phyloP scores from a whole-genome alignment of 768 basidiomycete species.

The Albatrellus ellisii region DNA sequence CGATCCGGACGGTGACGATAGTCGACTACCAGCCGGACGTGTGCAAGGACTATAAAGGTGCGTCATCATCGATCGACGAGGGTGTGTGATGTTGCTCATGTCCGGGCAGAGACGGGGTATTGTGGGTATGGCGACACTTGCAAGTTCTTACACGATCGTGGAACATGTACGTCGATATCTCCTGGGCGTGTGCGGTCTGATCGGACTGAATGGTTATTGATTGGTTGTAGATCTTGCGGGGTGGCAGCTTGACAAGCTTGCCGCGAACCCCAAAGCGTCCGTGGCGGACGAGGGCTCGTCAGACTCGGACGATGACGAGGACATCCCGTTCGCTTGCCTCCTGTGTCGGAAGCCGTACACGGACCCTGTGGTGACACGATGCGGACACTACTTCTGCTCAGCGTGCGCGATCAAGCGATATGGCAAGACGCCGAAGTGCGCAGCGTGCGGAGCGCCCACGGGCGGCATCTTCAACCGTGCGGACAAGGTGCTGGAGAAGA shows the following conservation, averaged over 20 bases:
- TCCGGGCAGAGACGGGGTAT: constrained; percentile 80
- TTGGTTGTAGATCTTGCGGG: constrained; percentile 72
- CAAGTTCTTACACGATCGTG: constrained; percentile 97
- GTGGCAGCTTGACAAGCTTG: constrained; percentile 95
- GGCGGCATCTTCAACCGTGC: constrained; percentile 95
- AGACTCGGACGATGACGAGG: constrained; percentile 69
- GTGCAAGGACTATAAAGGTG: constrained; percentile 99
- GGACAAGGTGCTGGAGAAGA: constrained; percentile 83
- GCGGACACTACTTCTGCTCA: constrained; percentile 94
- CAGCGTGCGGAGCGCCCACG: constrained; percentile 87
- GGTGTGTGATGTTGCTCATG: constrained; percentile 3
- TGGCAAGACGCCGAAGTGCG: constrained; percentile 88
- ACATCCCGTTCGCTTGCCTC: constrained; percentile 96
- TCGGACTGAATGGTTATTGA: too few species aligned
- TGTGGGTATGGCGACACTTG: constrained; percentile 99
- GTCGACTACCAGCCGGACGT: constrained; percentile 98
- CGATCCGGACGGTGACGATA: constrained; percentile 89
- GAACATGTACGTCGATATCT: constrained; percentile 56
- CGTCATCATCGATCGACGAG: constrained; percentile 17
- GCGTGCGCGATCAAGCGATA: constrained; percentile 93
- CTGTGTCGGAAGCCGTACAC: constrained; percentile 92
- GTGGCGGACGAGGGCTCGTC: constrained; percentile 44
- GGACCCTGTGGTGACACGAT: constrained; percentile 91
- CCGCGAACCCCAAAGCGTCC: constrained; percentile 58
- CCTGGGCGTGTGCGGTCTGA: background rate